A percentile compares a stretch with the other conserved stretches of the same genome.
Conservation (phyloP, 2,329 filamentous ascomycete genomes). For the Colletotrichum higginsianum region DNA sequence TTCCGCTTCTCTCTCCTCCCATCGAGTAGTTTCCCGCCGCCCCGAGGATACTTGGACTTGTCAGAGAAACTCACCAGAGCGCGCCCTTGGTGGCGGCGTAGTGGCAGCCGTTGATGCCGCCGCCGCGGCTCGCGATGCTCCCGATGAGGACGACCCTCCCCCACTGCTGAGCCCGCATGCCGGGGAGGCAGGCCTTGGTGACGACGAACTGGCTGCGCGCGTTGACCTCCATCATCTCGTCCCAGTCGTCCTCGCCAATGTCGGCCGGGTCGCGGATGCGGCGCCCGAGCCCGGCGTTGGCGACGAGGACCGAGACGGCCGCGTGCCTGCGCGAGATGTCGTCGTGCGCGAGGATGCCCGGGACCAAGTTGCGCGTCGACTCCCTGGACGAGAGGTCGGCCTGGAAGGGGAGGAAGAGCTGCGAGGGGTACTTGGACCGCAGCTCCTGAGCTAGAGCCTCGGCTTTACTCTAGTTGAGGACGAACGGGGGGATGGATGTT, state of each 20-base stretch:
- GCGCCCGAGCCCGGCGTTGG: slow-evolving; percentile 52
- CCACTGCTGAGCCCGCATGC: slow-evolving; percentile 52
- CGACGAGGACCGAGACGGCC: slow-evolving; percentile 51
- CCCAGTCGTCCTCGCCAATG: slow-evolving; percentile 55
- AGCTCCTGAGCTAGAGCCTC: slow-evolving; percentile 49
- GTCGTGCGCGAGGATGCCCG: slow-evolving; percentile 42
- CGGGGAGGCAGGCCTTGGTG: slow-evolving; percentile 50
- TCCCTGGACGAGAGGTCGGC: slow-evolving; percentile 50
- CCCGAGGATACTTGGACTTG: too few species aligned
- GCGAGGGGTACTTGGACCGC: slow-evolving; percentile 44
- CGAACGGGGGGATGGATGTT: background rate
- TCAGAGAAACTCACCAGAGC: slow-evolving; percentile 4
- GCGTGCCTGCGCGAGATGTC: slow-evolving; percentile 45
- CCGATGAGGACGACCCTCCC: slow-evolving; percentile 52
- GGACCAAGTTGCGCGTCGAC: slow-evolving; percentile 46
- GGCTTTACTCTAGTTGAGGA: slow-evolving; percentile 48
- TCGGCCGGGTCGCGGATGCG: slow-evolving; percentile 52
- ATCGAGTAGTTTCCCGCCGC: background rate
- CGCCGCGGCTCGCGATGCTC: slow-evolving; percentile 52
- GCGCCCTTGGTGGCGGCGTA: slow-evolving; percentile 55
- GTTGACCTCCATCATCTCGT: slow-evolving; percentile 54
- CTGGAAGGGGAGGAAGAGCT: slow-evolving; percentile 48
- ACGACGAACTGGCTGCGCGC: slow-evolving; percentile 53
- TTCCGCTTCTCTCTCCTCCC: background rate
- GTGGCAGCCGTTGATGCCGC: slow-evolving; percentile 54